These are phyloP conservation scores for Cladophialophora carrionii DNA, from an alignment of 2,329 filamentous ascomycete species.

Conservation along the genomic window DNA sequence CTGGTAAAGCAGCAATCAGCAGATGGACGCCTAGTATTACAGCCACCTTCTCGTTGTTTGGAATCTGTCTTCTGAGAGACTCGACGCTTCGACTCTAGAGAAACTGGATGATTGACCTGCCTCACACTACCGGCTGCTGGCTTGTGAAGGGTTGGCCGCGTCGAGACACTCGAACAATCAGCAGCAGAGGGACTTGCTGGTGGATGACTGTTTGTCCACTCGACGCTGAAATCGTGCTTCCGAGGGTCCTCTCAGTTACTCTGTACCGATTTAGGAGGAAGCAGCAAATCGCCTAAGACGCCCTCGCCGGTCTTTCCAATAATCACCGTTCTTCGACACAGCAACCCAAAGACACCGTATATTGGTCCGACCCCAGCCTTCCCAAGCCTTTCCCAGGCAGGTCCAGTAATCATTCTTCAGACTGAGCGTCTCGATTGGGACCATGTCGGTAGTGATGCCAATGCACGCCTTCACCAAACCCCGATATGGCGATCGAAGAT, in stretches of 20 bases:
- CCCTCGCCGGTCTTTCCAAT: neutral
- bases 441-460: conserved; percentile 24
- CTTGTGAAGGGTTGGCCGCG: neutral
- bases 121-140: conserved; percentile 5
- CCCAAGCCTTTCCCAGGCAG: conserved; percentile 5
- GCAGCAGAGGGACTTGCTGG: neutral
- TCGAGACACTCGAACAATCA: neutral
- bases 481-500: conserved; percentile 26
- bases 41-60: conserved; percentile 15
- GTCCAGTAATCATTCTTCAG: conserved; percentile 27
- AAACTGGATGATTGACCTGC: neutral
- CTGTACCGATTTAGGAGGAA: neutral
- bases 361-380: conserved; percentile 4
- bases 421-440: neutral
- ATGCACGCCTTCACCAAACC: conserved; percentile 24
- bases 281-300: neutral
- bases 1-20: conserved; percentile 23
- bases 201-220: neutral
- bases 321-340: neutral
- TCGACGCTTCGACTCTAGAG: conserved; percentile 17
- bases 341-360: neutral
- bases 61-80: conserved; percentile 15
- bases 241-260: neutral
- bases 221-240: neutral
- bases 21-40: conserved; percentile 19